These are phyloP conservation scores for Pneumocystis carinii DNA, from an alignment of 1,139 yeast species.

Conservation along the genomic window DNA sequence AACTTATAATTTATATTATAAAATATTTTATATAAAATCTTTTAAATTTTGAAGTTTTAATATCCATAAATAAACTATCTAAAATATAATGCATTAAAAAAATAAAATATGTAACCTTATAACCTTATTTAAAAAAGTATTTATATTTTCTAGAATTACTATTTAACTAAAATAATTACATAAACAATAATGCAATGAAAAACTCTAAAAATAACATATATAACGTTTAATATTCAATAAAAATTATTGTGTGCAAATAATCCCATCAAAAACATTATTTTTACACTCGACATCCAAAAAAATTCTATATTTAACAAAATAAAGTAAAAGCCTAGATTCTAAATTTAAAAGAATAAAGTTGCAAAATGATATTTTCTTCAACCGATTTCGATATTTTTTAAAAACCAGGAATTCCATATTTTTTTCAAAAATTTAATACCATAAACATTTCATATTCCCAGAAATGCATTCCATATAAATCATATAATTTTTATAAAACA, in stretches of 20 bases:
- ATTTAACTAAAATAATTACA: background rate
- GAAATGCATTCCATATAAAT: background rate
- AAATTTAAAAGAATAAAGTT: background rate
- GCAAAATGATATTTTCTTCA: background rate
- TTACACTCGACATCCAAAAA: background rate
- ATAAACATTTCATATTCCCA: background rate
- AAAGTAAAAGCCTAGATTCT: background rate
- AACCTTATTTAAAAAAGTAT: background rate
- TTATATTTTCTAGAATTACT: background rate
- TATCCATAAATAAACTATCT: background rate
- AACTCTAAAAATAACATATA: background rate
- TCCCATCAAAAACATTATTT: background rate
- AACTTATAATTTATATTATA: background rate
- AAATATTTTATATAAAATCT: background rate
- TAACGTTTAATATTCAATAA: background rate
- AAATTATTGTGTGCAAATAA: background rate
- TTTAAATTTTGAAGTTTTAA: background rate
- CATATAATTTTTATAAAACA: background rate
- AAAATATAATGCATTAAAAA: background rate
- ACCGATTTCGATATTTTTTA: background rate
- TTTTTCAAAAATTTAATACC: background rate
- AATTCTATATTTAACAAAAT: background rate
- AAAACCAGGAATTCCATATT: background rate
- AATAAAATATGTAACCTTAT: background rate
- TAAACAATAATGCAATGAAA: background rate